Conservation (phyloP, 441 rosid species). For the Lepidium campestre region DNA sequence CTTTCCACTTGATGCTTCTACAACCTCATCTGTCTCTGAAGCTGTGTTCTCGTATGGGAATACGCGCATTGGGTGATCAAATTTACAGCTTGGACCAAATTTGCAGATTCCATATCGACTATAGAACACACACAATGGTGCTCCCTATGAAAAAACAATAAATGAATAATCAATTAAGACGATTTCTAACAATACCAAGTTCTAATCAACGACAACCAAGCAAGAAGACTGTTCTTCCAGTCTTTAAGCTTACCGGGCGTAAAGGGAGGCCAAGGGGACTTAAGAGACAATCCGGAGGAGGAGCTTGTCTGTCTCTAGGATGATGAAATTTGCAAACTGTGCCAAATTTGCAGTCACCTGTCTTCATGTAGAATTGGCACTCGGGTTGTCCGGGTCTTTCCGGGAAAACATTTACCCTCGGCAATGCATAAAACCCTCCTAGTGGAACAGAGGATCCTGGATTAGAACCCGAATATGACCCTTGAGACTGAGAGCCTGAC, state of each 20-base stretch:
- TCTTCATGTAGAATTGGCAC: slow-evolving; percentile 97
- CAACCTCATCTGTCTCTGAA: slow-evolving; percentile 63
- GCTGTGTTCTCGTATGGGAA: slow-evolving; percentile 64
- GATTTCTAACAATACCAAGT: background rate
- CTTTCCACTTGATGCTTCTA: slow-evolving; percentile 53
- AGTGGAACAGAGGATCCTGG: slow-evolving; percentile 48
- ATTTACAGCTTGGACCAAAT: slow-evolving; percentile 99
- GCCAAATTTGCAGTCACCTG: slow-evolving; percentile 98
- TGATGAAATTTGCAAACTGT: slow-evolving; percentile 95
- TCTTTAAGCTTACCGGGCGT: slow-evolving; percentile 67
- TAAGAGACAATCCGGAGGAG: slow-evolving; percentile 86
- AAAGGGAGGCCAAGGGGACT: slow-evolving; percentile 92
- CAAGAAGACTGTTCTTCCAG: background rate
- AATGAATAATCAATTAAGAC: background rate
- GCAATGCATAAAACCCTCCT: slow-evolving; percentile 67
- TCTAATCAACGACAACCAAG: background rate
- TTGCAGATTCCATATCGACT: slow-evolving; percentile 97
- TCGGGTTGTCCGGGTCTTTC: slow-evolving; percentile 98
- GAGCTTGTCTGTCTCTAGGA: slow-evolving; percentile 88
- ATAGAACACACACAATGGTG: slow-evolving; percentile 88
- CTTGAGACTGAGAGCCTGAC: slow-evolving; percentile 53
- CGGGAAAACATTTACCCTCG: slow-evolving; percentile 83
- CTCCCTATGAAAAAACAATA: slow-evolving; percentile 54
- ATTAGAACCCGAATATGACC: slow-evolving; percentile 46
- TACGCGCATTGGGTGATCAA: slow-evolving; percentile 93